Evolutionary conservation across 345 rosid genomes (phyloP).

Genomic region (Fremontodendron californicum): DNA sequence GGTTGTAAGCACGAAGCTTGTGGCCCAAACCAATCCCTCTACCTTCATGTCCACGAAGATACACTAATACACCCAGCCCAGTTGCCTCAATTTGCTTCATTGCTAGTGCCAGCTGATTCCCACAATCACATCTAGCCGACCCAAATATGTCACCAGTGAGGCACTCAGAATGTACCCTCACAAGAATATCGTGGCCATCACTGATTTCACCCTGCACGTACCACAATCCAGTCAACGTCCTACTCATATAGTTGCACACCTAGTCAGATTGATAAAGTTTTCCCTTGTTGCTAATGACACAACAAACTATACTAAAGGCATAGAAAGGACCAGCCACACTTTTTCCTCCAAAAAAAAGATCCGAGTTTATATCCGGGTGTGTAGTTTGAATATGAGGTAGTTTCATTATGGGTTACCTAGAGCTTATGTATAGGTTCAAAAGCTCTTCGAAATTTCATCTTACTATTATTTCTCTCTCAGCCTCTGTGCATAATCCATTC

Average conservation of each 20-base stretch:
- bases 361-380: not conserved
- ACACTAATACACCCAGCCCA: slow-evolving; percentile 75
- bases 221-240: not conserved
- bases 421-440: not conserved
- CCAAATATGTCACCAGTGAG: slow-evolving; percentile 96
- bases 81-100: slow-evolving; percentile 80
- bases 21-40: slow-evolving; percentile 86
- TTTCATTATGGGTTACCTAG: not conserved
- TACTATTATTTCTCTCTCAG: not conserved
- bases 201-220: slow-evolving; percentile 60
- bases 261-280: not conserved
- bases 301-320: not conserved
- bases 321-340: not conserved
- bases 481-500: not conserved
- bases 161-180: slow-evolving; percentile 91
- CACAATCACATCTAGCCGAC: slow-evolving; percentile 73
- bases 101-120: slow-evolving; percentile 71
- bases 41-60: slow-evolving; percentile 91
- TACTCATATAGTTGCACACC: not conserved
- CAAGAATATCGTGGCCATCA: slow-evolving; percentile 73
- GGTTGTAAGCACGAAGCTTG: slow-evolving; percentile 71
- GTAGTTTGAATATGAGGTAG: not conserved
- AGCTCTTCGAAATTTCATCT: not conserved
- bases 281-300: not conserved
- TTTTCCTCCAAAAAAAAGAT: not conserved